Conservation (phyloP, 768 basidiomycete species). For the Phanerochaete carnosa region DNA sequence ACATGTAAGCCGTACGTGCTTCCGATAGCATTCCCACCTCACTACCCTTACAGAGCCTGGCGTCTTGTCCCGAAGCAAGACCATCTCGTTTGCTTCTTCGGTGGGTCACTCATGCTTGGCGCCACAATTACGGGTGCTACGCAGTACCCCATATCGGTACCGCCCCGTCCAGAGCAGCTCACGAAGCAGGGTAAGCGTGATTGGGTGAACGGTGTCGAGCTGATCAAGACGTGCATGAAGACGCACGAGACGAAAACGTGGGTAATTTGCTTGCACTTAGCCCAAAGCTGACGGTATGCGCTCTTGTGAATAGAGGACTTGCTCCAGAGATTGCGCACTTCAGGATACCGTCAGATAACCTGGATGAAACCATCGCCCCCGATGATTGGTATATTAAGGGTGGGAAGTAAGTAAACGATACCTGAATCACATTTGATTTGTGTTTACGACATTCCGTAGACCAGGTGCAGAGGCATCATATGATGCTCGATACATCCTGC, state of each 20-base stretch:
- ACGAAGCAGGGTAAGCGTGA: conserved; percentile 63
- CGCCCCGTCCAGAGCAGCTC: conserved; percentile 64
- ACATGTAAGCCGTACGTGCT: conserved; percentile 30
- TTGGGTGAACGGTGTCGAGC: conserved; percentile 76
- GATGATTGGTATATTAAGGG: conserved; percentile 94
- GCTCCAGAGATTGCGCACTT: conserved; percentile 91
- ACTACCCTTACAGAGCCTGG: conserved; percentile 51
- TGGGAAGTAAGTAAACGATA: conserved; percentile 43
- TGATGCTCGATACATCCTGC: conserved; percentile 91
- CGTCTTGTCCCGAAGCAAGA: conserved; percentile 85
- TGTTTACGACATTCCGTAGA: conserved; percentile 7
- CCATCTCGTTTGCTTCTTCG: conserved; percentile 94
- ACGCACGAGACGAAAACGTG: conserved; percentile 85
- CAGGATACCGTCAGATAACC: conserved; percentile 55
- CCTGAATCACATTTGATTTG: not conserved
- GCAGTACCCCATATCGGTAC: conserved; percentile 54
- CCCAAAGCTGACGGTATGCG: not conserved
- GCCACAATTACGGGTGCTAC: conserved; percentile 66
- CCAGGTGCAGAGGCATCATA: conserved; percentile 40
- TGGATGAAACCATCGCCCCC: conserved; percentile 42
- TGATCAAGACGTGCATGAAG: conserved; percentile 84
- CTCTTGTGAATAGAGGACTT: conserved; percentile 54
- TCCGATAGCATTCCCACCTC: not conserved
- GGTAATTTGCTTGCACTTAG: conserved; percentile 23
- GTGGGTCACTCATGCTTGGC: conserved; percentile 88